Conservation (phyloP, 2,329 filamentous ascomycete species). For the Akanthomyces uredinophilus region DNA sequence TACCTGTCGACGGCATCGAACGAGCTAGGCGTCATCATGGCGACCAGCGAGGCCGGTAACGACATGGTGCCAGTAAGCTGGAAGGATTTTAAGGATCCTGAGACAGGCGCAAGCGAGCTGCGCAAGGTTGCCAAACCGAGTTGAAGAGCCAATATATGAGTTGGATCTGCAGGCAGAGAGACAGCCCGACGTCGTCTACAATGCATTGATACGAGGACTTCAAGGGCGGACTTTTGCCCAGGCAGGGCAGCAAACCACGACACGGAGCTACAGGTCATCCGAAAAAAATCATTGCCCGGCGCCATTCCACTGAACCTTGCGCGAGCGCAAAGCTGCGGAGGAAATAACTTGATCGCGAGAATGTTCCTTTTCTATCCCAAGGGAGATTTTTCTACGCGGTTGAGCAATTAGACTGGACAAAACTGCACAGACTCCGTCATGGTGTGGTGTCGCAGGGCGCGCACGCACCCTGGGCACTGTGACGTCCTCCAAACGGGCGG, state of each 20-base stretch:
- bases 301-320: neutral
- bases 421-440: neutral
- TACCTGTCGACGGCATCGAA: conserved; percentile 92
- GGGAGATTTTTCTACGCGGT: neutral
- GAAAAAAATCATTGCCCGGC: neutral
- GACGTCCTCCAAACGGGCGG: neutral
- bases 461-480: neutral
- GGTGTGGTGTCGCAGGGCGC: conserved; percentile 1
- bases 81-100: conserved; percentile 87
- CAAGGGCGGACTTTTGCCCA: neutral
- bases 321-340: neutral
- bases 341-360: neutral
- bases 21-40: conserved; percentile 90
- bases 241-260: neutral
- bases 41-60: conserved; percentile 79
- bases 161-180: neutral
- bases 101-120: conserved; percentile 68
- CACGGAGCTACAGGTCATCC: neutral
- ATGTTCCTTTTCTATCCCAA: neutral
- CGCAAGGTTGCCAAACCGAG: conserved; percentile 94
- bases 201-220: neutral
- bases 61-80: conserved; percentile 91
- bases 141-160: conserved; percentile 39
- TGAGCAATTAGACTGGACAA: neutral
- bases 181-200: neutral